Evolutionary conservation across 2,329 filamentous ascomycete species (phyloP), one percentile per base, ranked within the genome.

Genomic region (Aureobasidium subglaciale): DNA sequence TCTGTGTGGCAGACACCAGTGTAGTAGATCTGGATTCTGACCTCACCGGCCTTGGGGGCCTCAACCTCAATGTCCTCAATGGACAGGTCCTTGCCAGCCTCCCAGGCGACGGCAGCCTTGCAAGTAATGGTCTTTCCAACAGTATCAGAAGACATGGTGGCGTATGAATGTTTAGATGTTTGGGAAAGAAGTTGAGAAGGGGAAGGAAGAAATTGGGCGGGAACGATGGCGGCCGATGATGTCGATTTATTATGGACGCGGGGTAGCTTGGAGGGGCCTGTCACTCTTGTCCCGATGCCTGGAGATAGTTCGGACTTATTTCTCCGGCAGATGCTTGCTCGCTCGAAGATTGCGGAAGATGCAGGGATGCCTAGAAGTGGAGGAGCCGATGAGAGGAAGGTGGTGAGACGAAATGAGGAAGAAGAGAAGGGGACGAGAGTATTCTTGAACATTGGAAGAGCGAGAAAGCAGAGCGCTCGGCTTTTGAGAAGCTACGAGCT

Each of bases 1-100:
- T 95, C 90, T 87, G 92, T 99, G 78, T 99, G 93, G 80, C 93
- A 99, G 71, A 99, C 93, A 75, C 93, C 93, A 54, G 93, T 99
- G 79, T 96, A 95, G 80, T 92, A 86, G 71, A 97, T 89, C 79
- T 97, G 78, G 70, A 99, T 96, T 67, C 93, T 89, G 69, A 99
- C 93, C 78, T 99, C 93, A 75, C 95, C 83, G 59, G 92, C 91
- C 74, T 81, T 85, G 58, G 93, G 93, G 60, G 92, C 87, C 53
- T 80, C 83, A 62, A 99, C 93, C 76, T 97, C 91, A 66, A 99
- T 80, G 64, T 95, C 89, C 76, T 99, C 93, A 64, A 97, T 81
- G 66, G 79, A 84, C 62, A 99, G 82, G 63, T 89, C 86, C 77
- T 96, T 88, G 70, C 88, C 91, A 45, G 93, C 90, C 75, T 91